Conservation (phyloP, 83 land plant species). For the Larix sibirica region DNA sequence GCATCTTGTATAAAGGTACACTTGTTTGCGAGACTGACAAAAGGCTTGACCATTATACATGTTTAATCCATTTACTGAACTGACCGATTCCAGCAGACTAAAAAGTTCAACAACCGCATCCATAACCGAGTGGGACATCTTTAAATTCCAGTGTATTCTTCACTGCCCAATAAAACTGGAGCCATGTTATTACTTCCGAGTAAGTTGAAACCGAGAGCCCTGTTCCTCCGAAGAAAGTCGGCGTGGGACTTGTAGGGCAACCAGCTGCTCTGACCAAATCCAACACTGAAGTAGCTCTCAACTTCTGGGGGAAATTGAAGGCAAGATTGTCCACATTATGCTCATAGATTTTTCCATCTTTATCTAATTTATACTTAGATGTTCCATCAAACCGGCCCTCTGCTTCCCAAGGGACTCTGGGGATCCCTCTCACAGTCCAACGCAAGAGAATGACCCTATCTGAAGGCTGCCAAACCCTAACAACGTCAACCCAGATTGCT, state of each 20-base stretch:
- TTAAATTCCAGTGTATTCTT: constrained; percentile 36
- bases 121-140: constrained; percentile 14
- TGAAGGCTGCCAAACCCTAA: constrained; percentile 69
- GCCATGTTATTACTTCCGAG: constrained; percentile 37
- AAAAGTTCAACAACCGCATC: constrained; percentile 7
- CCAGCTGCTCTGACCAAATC: constrained; percentile 49
- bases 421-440: constrained; percentile 61
- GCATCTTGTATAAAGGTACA: background rate
- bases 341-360: constrained; percentile 73
- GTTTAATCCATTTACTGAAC: background rate
- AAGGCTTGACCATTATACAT: background rate
- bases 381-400: constrained; percentile 65
- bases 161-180: constrained; percentile 54
- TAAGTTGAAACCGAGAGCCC: constrained; percentile 17
- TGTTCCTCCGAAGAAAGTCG: constrained; percentile 36
- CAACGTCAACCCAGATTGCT: constrained; percentile 46
- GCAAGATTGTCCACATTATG: constrained; percentile 72
- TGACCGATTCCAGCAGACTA: background rate
- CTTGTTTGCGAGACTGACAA: background rate
- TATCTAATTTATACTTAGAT: constrained; percentile 64
- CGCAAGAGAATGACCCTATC: constrained; percentile 53
- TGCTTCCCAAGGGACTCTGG: constrained; percentile 78
- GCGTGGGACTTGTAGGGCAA: constrained; percentile 55
- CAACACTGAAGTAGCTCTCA: constrained; percentile 44
- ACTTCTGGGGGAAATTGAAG: constrained; percentile 52